Evolutionary conservation across 2,329 filamentous ascomycete genomes (phyloP), one percentile per base, ranked within the genome.

Genomic region (Ophiocordyceps camponoti-leonardi): DNA sequence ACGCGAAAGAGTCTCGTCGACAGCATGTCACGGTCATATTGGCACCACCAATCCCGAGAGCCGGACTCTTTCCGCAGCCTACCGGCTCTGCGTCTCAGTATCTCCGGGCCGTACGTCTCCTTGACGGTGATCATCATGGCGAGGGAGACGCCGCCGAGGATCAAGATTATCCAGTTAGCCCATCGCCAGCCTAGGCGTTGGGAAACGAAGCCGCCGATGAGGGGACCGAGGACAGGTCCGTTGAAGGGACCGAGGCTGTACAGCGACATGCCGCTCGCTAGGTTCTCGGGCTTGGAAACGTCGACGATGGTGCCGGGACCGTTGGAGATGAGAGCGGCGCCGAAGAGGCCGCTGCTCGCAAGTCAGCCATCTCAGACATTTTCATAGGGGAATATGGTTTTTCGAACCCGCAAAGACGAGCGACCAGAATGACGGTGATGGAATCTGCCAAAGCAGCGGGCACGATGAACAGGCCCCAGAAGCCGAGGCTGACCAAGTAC

Each of bases 141-240:
- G 47, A 79, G 73, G 0, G 76, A 77, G 0, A 72, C 67, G 1
- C 75, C 84, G 0, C 75, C 73, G 11, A 86, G 69, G 44, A 93
- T 88, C 54, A 90, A 63, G 10, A 81, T 74, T 19, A 92, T 70
- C 83, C 85, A 94, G 56, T 84, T 83, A 35, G 81, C 81, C 86
- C 86, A 94, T 28, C 87, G 67, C 88, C 88, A 95, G 12, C 86
- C 86, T 2, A 92, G 67, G 50, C 82, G 78, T 59, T 87, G 71
- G 51, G 56, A 66, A 18, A 64, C 56, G 52, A 94, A 93, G 0
- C 87, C 87, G 20, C 87, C 87, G 31, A 94, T 80, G 1, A 57
- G 47, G 20, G 51, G 51, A 1, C 61, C 57, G 44, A 60, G 54
- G 50, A 55, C 54, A 22, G 71, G 83, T 16, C 83, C 87, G 56